Evolutionary conservation across 768 basidiomycete species (phyloP), one percentile per base, ranked within the genome.

Genomic region (Lyophyllum semitale): DNA sequence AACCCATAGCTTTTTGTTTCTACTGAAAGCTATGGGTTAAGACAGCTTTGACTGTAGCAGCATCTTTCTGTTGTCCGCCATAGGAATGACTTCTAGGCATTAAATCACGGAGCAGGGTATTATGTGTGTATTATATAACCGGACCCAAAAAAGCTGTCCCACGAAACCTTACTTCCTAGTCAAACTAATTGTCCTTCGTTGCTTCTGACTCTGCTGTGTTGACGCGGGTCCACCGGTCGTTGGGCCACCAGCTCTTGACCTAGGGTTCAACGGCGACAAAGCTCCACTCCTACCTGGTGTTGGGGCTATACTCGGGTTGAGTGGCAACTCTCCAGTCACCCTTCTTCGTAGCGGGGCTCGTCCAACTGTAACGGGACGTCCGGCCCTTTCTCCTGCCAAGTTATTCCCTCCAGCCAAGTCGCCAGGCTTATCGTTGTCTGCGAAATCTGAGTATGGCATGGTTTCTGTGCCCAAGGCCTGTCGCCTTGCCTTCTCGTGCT

Each of bases 401-500:
- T 53, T 62, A 46, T 53, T 48, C 42, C 59, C 57, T 32, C 63
- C 67, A 2, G 59, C 43, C n/a, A 57, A 46, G 40, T 78, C 75
- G 35, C 55, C 61, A 26, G 64, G 64, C 65, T 74, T 78, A 35
- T 84, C 80, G 32, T 71, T 73, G 48, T 77, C 81, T 53, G 73
- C 61, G 56, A 77, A 77, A 12, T 77, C 81, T 6, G 78, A 71
- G 53, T 85, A 80, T 1, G 84, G 71, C 2, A 80, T 68, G 0
- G 68, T 74, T 52, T 93, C 89, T 13, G 79, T 72, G n/a, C 89
- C 89, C 7, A 88, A 73, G 0, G 87, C 84, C 59, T 85, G 87
- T 33, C 95, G 79, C 26, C 95, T 84, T 4, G 94, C 84, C 67
- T 95, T 95, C 74, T 98, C 95, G 66, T 98, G 95, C 62, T 87